Base-by-base conservation (phyloP, 129 eudicot genomes). In the Chrysanthemum makinoi region DNA sequence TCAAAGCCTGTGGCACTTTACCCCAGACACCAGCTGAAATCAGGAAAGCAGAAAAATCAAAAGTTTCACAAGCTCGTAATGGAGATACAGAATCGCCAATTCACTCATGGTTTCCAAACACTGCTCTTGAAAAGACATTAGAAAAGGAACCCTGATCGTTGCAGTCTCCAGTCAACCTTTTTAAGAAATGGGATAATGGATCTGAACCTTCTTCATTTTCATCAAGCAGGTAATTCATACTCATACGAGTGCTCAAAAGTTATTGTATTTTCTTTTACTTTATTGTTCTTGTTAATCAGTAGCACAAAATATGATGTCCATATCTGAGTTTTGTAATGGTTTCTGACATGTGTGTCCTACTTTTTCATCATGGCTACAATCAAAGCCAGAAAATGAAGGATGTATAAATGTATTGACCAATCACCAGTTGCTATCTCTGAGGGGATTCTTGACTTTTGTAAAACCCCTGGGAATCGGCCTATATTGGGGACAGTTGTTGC, bases 1-100 rank as follows among this genome's bases (percentile, higher is more conserved):
- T 93, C 44, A 89, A 89, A 82, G 89, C 95, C 66, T 87, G 95
- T 72, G 96, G 96, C 55, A 93, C 98, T 67, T 49, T 93, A 80
- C 86, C 84, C 11, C 80, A 87, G 74, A 93, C 96, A 66, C 98
- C 98, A 33, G 75, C 67, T 48, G 96, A 93, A 79, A 78, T 93
- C 74, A 88, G 87, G 44, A 87, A 79, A 26, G 58, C 78, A 20
- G 17, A 33, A 53, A 66, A 61, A 67, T 68, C 75, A 28, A 81
- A 57, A 56, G 80, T 77, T 65, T 65, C 75, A 65, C 75, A 63
- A 60, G 20, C 81, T 15, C 62, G 7, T 10, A 67, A 26, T 33
- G 81, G 43, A 53, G 82, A 80, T 50, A 28, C 66, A 43, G 82
- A 80, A 61, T 46, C 53, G 62, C 72, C 77, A 47, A 72, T 77